Percentiles rank a stretch among this genome's conserved stretches.
phyloP scores from a whole-genome alignment of 78 protist genomes.

The slime mould (Dictyostelium discoideum) region dicty_2.7 NC_007089.4:1131001-1131500 shows the following conservation, averaged over 20 bases:
- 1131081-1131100: neutral
- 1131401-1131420: neutral
- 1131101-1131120: neutral
- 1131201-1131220: neutral
- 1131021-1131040: too few relatives aligned
- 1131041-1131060: neutral
- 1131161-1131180: neutral
- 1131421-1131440: neutral
- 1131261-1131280: neutral
- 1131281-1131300: neutral
- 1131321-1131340: neutral
- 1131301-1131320: constrained; percentile 12
- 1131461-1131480: neutral
- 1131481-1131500: too few relatives aligned
- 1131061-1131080: neutral
- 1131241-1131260: neutral
- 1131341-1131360: neutral
- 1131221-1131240: neutral
- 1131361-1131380: neutral
- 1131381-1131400: neutral
- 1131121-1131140: neutral
- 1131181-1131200: neutral
- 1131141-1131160: neutral
- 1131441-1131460: neutral
- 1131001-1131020: too few relatives aligned